Base-by-base conservation (phyloP, 2,329 filamentous ascomycete species). In the Ophiocordyceps camponoti-rufipedis region DNA sequence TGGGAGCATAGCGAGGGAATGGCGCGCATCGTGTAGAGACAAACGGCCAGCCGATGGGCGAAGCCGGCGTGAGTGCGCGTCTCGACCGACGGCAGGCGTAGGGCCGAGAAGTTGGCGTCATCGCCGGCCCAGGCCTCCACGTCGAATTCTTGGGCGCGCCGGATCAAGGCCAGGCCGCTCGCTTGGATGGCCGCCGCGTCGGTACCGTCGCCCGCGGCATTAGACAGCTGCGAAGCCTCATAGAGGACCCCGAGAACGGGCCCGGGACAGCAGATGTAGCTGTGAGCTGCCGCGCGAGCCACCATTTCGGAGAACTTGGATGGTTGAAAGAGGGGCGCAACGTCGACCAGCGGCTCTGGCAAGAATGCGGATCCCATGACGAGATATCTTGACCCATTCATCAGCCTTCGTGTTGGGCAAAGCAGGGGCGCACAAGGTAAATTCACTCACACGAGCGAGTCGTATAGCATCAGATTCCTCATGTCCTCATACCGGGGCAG, bases 181-280 rank as follows among this genome's bases (percentile, higher is more conserved):
- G 57, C 53, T 0, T 58, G 57, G 12, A 56, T 50, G 38, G 39
- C 38, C 28, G 18, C 44, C 19, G 23, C 16, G 41, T 62, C 56
- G 11, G 57, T 53, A 8, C 47, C 46, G n/a, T 54, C 58, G 5
- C 55, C 51, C 18, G 54, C 49, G 12, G 52, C 51, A 31, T 59
- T 60, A 2, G 63, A 65, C 1, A 72, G 52, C 40, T 60, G 60
- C 3, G 65, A 63, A 4, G 68, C 66, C 4, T 59, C 54, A 8
- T 70, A 57, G 31, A 70, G 56, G 2, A 69, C 64, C 41, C 65
- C 58, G 23, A 71, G 56, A 2, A 70, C 59, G 2, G 62, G 57
- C 1, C 68, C 64, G 1, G 67, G 66, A 19, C 63, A 68, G 50
- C 68, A 69, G 29, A 70, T 58, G 44, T 70, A 71, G 49, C 65